Base-by-base conservation (phyloP, 768 basidiomycete genomes). In the Leccinellum rugosiceps region DNA sequence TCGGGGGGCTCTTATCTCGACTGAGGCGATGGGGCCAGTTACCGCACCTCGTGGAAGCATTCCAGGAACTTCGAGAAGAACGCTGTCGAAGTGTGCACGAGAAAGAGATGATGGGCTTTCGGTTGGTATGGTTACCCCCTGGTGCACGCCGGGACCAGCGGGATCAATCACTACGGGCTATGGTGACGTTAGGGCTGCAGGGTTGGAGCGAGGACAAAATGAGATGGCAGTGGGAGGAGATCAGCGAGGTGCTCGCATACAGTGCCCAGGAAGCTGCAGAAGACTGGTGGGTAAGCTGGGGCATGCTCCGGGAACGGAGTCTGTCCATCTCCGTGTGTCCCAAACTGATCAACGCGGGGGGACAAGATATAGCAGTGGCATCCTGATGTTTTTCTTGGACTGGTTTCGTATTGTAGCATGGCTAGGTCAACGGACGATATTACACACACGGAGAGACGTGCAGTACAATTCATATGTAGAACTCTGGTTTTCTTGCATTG, bases 401-500 rank as follows among this genome's bases (percentile, higher is more conserved):
- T 14, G 38, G 6, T 23, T n/a, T 45, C 30, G 41, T 19, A 21
- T 21, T 32, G 32, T 28, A 14, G 17, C 30, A 31, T 43, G 41
- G 41, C 41, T 43, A 41, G 4, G n/a, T 41, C 8, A 26, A 60
- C 1, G 28, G 32, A 1, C 49, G 38, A 59, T 52, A 34, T 31
- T 41, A 53, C 43, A 60, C 35, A 23, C 38, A n/a, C 14, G 25
- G 15, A 50, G 28, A 41, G 34, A 31, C 21, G 26, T 45, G 55
- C 14, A 49, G 44, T 58, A 62, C 59, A 57, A 21, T 35, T 65
- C 68, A 94, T 74, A 94, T 79, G 74, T 90, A 98, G 73, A 94
- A 98, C 59, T 98, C 94, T 15, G 96, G 94, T 65, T 97, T 96
- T 69, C 89, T 86, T 14, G 92, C 82, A 63, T 90, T 94, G 65